A percentile compares a stretch with the other conserved stretches of the same genome.
Conservation (phyloP, 2,329 filamentous ascomycete genomes). For the Colletotrichum liriopes region DNA sequence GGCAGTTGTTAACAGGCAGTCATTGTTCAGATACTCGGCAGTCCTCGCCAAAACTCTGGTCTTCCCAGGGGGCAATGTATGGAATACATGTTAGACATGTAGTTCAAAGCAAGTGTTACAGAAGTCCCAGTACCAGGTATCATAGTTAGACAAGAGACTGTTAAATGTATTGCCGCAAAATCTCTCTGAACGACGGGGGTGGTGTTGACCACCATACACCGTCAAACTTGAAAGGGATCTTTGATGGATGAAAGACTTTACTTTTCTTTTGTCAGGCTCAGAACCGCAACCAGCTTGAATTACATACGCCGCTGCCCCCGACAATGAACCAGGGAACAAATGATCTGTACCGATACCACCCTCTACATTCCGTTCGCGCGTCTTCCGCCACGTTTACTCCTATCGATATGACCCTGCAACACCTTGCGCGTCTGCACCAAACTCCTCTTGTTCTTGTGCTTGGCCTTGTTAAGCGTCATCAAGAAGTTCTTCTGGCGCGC, state of each 20-base stretch:
- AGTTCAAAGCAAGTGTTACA: background rate
- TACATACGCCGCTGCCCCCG: background rate
- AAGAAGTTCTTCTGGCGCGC: constrained; percentile 97
- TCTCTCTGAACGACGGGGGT: too few species aligned
- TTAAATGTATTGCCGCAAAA: background rate
- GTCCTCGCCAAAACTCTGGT: too few species aligned
- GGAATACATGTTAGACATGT: background rate
- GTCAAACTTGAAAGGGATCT: background rate
- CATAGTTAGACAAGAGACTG: background rate
- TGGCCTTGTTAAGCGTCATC: constrained; percentile 98
- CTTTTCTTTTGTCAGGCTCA: background rate
- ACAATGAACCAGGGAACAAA: background rate
- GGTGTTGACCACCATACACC: too few species aligned
- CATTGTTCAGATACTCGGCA: background rate
- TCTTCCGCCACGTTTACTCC: constrained; percentile 87
- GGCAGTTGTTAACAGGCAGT: background rate
- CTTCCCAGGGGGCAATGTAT: background rate
- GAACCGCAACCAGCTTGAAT: background rate
- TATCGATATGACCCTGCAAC: constrained; percentile 84
- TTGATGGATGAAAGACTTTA: background rate
- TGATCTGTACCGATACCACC: background rate
- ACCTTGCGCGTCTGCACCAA: constrained; percentile 87
- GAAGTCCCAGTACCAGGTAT: too few species aligned
- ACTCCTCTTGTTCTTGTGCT: constrained; percentile 95
- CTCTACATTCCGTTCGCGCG: constrained; percentile 73